A percentile compares a stretch with the other conserved stretches of the same genome.
phyloP scores from a whole-genome alignment of 1,139 yeast genomes.

The Magnusiomyces fungicola region DNA sequence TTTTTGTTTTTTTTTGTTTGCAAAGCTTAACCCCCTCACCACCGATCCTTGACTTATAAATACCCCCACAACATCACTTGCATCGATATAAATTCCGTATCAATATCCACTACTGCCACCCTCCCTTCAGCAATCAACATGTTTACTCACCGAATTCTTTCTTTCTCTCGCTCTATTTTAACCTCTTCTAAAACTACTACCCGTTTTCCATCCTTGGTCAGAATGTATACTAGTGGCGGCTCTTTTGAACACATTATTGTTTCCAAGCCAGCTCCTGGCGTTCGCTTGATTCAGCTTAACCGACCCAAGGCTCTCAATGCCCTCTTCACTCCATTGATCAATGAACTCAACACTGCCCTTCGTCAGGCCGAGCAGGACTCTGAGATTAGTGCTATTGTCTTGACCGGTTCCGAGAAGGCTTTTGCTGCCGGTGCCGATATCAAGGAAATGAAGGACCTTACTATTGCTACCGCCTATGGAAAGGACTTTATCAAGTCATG shows the following conservation, averaged over 20 bases:
- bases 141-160: not conserved
- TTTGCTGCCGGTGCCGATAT: constrained; percentile 52
- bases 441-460: constrained; percentile 41
- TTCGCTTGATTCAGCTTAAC: constrained; percentile 48
- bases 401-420: constrained; percentile 42
- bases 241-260: constrained; percentile 36
- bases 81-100: no score
- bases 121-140: no score
- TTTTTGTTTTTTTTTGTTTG: no score
- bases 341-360: constrained; percentile 39
- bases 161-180: not conserved
- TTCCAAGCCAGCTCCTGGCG: constrained; percentile 38
- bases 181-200: not conserved
- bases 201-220: not conserved
- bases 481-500: constrained; percentile 35
- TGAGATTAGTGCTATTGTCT: constrained; percentile 40
- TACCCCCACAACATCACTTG: no score
- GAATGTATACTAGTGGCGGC: constrained; percentile 25
- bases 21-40: no score
- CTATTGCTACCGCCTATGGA: constrained; percentile 34
- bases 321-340: constrained; percentile 42
- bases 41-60: no score
- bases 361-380: constrained; percentile 35
- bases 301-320: constrained; percentile 64
- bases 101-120: no score